These are phyloP conservation scores for Tylopilus vinaceipallidus DNA, from an alignment of 768 basidiomycete genomes.

Conservation along the genomic window DNA sequence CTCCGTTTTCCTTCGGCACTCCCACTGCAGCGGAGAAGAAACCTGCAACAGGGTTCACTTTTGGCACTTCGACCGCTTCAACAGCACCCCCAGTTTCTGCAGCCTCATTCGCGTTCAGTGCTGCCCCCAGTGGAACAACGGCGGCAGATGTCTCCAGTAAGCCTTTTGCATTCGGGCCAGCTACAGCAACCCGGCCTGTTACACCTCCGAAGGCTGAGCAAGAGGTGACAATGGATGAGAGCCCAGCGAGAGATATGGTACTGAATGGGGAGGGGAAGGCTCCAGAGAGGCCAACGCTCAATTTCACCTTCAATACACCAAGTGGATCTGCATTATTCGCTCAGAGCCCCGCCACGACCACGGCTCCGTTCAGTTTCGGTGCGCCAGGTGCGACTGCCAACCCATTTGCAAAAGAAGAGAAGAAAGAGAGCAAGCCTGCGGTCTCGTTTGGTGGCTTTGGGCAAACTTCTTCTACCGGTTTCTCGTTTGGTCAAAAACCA, in stretches of 20 bases:
- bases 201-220: slow-evolving; percentile 68
- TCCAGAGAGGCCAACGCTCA: slow-evolving; percentile 40
- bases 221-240: slow-evolving; percentile 81
- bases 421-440: slow-evolving; percentile 43
- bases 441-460: slow-evolving; percentile 49
- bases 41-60: slow-evolving; percentile 39
- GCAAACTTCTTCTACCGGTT: slow-evolving; percentile 39
- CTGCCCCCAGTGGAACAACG: slow-evolving; percentile 34
- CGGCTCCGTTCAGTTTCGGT: slow-evolving; percentile 36
- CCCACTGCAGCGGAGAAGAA: slow-evolving; percentile 38
- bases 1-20: slow-evolving; percentile 34
- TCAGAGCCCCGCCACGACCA: slow-evolving; percentile 32
- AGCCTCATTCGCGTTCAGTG: slow-evolving; percentile 42
- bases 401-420: slow-evolving; percentile 50
- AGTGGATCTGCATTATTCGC: slow-evolving; percentile 36
- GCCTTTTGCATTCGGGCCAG: slow-evolving; percentile 52
- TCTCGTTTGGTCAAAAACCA: slow-evolving; percentile 47
- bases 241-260: slow-evolving; percentile 64
- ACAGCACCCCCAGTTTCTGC: slow-evolving; percentile 33
- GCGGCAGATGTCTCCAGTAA: slow-evolving; percentile 47
- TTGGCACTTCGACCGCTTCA: slow-evolving; percentile 38
- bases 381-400: slow-evolving; percentile 33
- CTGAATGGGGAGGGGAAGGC: slow-evolving; percentile 38
- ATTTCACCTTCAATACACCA: slow-evolving; percentile 48
- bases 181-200: slow-evolving; percentile 44